Percentiles rank a stretch among this genome's conserved stretches.
Evolutionary conservation across 768 basidiomycete genomes (phyloP).

Genomic region (Tylopilus intermedius): DNA sequence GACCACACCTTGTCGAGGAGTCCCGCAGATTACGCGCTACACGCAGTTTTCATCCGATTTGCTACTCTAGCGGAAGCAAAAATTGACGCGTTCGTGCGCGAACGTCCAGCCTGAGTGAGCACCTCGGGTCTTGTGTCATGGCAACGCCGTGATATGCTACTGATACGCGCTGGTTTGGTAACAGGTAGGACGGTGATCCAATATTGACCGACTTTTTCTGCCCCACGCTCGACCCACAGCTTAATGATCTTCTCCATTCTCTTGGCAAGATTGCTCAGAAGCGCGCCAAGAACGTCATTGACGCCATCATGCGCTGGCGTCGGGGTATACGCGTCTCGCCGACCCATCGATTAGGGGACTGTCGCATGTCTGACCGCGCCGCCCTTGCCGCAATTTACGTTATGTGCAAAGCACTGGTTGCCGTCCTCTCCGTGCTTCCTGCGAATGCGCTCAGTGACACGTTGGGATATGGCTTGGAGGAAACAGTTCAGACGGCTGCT

Average conservation of each 20-base stretch:
- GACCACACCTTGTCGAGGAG: conserved; percentile 64
- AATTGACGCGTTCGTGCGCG: conserved; percentile 68
- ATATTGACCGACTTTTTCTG: conserved; percentile 66
- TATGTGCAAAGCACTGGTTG: conserved; percentile 82
- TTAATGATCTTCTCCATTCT: conserved; percentile 82
- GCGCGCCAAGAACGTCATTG: conserved; percentile 77
- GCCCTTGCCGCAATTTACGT: conserved; percentile 82
- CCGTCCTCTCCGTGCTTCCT: conserved; percentile 64
- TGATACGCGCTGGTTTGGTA: conserved; percentile 4
- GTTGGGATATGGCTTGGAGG: conserved; percentile 77
- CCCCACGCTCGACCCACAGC: conserved; percentile 64
- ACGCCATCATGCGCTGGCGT: conserved; percentile 85
- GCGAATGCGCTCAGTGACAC: conserved; percentile 76
- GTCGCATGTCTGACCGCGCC: conserved; percentile 53
- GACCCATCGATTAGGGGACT: conserved; percentile 28
- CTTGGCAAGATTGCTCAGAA: conserved; percentile 83
- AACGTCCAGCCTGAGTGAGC: conserved; percentile 63
- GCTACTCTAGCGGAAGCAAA: conserved; percentile 75
- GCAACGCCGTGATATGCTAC: not conserved
- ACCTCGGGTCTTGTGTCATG: not conserved
- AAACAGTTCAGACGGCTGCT: conserved; percentile 67
- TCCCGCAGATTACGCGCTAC: conserved; percentile 83
- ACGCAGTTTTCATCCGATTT: conserved; percentile 85
- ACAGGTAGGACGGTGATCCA: conserved; percentile 66
- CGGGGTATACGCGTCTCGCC: conserved; percentile 66